Evolutionary conservation across 2,329 filamentous ascomycete genomes (phyloP).

Genomic region (Calycina herbarum): DNA sequence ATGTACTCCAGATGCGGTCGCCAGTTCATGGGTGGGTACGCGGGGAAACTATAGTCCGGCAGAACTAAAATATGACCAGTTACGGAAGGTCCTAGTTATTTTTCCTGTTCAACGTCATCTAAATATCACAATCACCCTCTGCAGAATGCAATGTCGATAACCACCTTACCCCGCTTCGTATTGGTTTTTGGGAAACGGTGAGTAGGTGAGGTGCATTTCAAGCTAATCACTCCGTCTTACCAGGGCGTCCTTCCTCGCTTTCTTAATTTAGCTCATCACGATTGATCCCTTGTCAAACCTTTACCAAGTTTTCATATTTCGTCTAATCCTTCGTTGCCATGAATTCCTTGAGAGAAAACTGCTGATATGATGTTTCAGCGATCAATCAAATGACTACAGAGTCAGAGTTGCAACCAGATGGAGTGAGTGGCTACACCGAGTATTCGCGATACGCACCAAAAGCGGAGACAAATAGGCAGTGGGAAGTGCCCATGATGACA

Average conservation of each 20-base stretch:
- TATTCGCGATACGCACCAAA: background rate
- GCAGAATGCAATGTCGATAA: background rate
- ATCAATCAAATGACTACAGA: background rate
- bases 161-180: background rate
- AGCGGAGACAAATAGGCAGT: background rate
- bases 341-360: background rate
- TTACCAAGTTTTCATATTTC: background rate
- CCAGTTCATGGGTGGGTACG: background rate
- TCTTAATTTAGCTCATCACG: background rate
- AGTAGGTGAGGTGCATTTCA: too few relatives aligned
- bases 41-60: background rate
- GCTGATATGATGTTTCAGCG: background rate
- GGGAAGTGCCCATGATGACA: too few relatives aligned
- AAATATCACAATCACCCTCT: background rate
- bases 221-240: background rate
- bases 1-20: background rate
- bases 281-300: too few relatives aligned
- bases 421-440: background rate
- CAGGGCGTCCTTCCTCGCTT: background rate
- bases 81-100: background rate
- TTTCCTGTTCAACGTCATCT: background rate
- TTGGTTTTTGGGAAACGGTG: background rate
- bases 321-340: background rate
- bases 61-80: too few relatives aligned
- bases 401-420: constrained; percentile 1